Conservation (phyloP, 768 basidiomycete genomes). For the Porpolomopsis calyptriformis region DNA sequence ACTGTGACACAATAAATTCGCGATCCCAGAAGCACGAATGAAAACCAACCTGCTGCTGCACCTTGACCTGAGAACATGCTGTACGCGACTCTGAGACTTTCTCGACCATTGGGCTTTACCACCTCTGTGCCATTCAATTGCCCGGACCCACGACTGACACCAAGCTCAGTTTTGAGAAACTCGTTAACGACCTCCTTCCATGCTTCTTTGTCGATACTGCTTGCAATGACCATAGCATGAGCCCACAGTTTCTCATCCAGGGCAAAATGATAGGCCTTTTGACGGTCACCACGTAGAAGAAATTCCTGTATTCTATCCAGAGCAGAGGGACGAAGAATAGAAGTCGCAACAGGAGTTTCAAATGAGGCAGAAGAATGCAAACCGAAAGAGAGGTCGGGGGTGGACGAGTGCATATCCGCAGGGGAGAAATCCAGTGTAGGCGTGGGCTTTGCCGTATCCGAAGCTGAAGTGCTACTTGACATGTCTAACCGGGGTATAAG, state of each 20-base stretch:
- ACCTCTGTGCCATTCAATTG: not conserved
- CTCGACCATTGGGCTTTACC: conserved; percentile 40
- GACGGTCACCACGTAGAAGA: conserved; percentile 75
- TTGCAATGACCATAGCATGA: conserved; percentile 91
- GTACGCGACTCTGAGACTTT: conserved; percentile 72
- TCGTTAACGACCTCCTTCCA: conserved; percentile 88
- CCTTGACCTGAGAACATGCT: conserved; percentile 81
- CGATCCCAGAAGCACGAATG: not conserved
- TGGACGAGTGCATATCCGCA: conserved; percentile 21
- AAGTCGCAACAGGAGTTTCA: conserved; percentile 47
- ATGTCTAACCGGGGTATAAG: conserved; percentile 49
- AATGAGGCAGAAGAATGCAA: conserved; percentile 21
- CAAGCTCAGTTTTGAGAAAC: conserved; percentile 72
- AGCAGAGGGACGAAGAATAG: conserved; percentile 48
- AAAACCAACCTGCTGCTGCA: conserved; percentile 51
- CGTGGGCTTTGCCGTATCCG: conserved; percentile 6
- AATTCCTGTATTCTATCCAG: conserved; percentile 72
- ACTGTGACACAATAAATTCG: conserved; percentile 32
- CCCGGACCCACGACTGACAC: conserved; percentile 11
- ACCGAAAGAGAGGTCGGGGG: conserved; percentile 11
- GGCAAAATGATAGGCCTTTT: conserved; percentile 80
- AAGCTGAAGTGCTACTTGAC: conserved; percentile 13
- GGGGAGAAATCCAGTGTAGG: conserved; percentile 20
- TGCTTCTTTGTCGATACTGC: conserved; percentile 82
- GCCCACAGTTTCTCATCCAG: conserved; percentile 86